Evolutionary conservation across 352 stramenopile genomes (phyloP).

Genomic region (Elongisporangium senticosum): DNA sequence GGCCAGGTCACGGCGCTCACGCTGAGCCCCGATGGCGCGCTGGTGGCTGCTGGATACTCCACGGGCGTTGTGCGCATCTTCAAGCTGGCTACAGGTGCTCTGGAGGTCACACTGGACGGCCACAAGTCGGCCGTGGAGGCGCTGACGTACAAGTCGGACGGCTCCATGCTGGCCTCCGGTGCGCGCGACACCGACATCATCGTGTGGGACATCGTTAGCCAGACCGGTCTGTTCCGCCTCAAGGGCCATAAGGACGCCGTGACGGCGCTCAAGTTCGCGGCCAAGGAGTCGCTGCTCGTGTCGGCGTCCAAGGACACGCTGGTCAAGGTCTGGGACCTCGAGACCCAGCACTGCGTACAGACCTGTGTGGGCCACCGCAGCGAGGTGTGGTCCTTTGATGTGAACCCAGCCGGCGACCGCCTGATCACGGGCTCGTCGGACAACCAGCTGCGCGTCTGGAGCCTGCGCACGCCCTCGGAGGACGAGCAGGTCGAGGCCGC

Average conservation of each 20-base stretch:
- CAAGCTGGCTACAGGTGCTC: slow-evolving; percentile 60
- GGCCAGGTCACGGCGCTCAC: slow-evolving; percentile 78
- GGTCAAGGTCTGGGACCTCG: slow-evolving; percentile 93
- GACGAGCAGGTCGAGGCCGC: slow-evolving; percentile 14
- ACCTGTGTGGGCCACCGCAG: slow-evolving; percentile 91
- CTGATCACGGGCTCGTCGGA: slow-evolving; percentile 78
- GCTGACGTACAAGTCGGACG: slow-evolving; percentile 73
- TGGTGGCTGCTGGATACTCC: slow-evolving; percentile 83
- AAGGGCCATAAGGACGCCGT: slow-evolving; percentile 92
- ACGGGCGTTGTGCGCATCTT: slow-evolving; percentile 77
- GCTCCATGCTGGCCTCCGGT: slow-evolving; percentile 77
- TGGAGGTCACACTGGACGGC: slow-evolving; percentile 86
- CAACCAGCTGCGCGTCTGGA: slow-evolving; percentile 79
- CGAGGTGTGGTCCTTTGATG: slow-evolving; percentile 89
- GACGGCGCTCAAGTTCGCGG: slow-evolving; percentile 86
- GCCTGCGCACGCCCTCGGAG: slow-evolving; percentile 19
- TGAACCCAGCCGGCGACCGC: slow-evolving; percentile 55
- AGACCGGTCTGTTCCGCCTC: slow-evolving; percentile 87
- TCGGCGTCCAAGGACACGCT: slow-evolving; percentile 92
- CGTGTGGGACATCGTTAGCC: slow-evolving; percentile 91
- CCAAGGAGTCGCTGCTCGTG: slow-evolving; percentile 44
- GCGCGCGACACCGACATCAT: slow-evolving; percentile 92
- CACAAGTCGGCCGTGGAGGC: slow-evolving; percentile 80
- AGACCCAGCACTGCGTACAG: slow-evolving; percentile 92
- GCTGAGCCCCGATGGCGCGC: slow-evolving; percentile 69